Base-by-base conservation (phyloP, 2,329 filamentous ascomycete genomes). In the Aspergillus clavatus region DNA sequence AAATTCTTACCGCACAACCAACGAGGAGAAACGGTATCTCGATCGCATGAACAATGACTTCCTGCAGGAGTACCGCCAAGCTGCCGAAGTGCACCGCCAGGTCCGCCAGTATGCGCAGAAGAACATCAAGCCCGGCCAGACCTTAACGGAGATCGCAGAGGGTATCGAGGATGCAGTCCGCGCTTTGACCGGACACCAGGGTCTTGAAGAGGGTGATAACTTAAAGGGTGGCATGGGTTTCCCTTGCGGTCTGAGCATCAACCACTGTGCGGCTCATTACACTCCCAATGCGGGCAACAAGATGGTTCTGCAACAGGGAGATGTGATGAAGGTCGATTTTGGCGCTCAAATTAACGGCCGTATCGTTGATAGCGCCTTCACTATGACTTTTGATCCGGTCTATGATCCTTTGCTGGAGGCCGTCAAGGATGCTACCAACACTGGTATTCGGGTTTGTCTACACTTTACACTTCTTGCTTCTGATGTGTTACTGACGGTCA, bases 241-340 rank as follows among this genome's bases (percentile, higher is more conserved):
- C 71, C 89, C 89, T 4, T 89, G 84, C 18, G 89, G 89, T 42
- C 73, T 94, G 43, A 89, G 85, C 63, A 76, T 93, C 55, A 90
- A 95, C 71, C 82, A 93, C 64, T 87, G 86, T 59, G 87, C 87
- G 1, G 89, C 89, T 3, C 89, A 94, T 70, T 94, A 86, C 67
- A 90, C 84, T 6, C 89, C 89, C 7, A 95, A 94, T 63, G 84
- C 86, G 1, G 88, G 88, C 44, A 93, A 93, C 70, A 94, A 90
- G 55, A 81, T 80, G 63, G 71, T 83, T 14, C 61, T 86, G 49
- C 73, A 81, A 48, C 70, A 84, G 51, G 74, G 81, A 40, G 82
- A 87, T 68, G 83, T 87, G 28, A 81, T 86, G 80, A 86, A 85
- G 65, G 81, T 86, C 38, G 83, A 86, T 65, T 85, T 86, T 54